phyloP scores from a whole-genome alignment of 2,329 filamentous ascomycete genomes.

The Hypomyces rosellus region DNA sequence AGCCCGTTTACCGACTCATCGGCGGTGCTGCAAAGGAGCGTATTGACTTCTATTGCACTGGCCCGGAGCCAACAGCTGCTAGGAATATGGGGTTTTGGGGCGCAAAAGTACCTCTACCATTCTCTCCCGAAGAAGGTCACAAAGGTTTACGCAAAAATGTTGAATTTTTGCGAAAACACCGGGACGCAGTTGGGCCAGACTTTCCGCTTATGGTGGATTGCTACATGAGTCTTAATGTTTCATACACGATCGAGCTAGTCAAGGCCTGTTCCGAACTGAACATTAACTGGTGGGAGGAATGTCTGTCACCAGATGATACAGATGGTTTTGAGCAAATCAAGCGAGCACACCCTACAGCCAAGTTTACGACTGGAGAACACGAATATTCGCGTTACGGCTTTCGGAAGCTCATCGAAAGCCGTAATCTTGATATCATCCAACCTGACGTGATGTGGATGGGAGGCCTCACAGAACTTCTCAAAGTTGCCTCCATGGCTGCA shows the following conservation, averaged over 20 bases:
- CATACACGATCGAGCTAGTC: slow-evolving; percentile 87
- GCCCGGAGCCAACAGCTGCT: slow-evolving; percentile 73
- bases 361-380: slow-evolving; percentile 94
- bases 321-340: slow-evolving; percentile 89
- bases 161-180: slow-evolving; percentile 78
- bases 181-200: slow-evolving; percentile 77
- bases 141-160: slow-evolving; percentile 82
- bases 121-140: slow-evolving; percentile 80
- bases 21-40: slow-evolving; percentile 80
- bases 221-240: slow-evolving; percentile 92
- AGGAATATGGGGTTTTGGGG: slow-evolving; percentile 86
- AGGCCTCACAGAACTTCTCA: slow-evolving; percentile 85
- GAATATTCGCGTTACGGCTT: slow-evolving; percentile 93
- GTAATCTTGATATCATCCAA: slow-evolving; percentile 90
- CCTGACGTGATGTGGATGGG: slow-evolving; percentile 98
- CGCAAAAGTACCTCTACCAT: slow-evolving; percentile 83
- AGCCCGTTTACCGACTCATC: slow-evolving; percentile 92
- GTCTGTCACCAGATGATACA: slow-evolving; percentile 82
- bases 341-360: slow-evolving; percentile 79
- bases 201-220: slow-evolving; percentile 94
- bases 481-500: slow-evolving; percentile 79
- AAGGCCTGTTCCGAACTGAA: slow-evolving; percentile 76
- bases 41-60: slow-evolving; percentile 91
- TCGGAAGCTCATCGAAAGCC: slow-evolving; percentile 85
- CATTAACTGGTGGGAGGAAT: slow-evolving; percentile 98